A percentile compares a stretch with the other conserved stretches of the same genome.
Conservation (phyloP, 306 rosid species). For the Trifolium subterraneum region DNA sequence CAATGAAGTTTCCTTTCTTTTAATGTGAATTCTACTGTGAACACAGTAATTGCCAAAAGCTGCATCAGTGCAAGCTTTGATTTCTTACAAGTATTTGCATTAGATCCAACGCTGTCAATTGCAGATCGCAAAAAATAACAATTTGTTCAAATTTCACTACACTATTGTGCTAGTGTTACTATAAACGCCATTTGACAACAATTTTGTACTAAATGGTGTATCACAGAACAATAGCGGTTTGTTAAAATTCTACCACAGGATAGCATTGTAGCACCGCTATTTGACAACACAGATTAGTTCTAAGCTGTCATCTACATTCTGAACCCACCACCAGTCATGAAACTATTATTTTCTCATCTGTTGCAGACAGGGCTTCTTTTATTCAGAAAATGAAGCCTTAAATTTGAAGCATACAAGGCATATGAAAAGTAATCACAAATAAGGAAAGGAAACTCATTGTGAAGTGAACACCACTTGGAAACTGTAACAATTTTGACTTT, state of each 20-base stretch:
- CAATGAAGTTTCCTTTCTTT: neutral
- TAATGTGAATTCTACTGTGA: conserved; percentile 11
- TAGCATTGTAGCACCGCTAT: neutral
- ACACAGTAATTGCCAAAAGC: conserved; percentile 26
- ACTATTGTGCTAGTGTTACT: neutral
- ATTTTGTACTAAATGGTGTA: neutral
- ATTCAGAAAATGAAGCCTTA: neutral
- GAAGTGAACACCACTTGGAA: neutral
- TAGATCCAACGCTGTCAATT: conserved; percentile 18
- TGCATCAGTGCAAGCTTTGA: conserved; percentile 14
- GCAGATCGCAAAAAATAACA: neutral
- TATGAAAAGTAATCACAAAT: conserved; percentile 17
- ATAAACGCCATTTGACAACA: neutral
- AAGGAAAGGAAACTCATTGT: neutral
- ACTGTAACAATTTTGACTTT: neutral
- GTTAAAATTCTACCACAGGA: neutral
- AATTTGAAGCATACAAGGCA: conserved; percentile 25
- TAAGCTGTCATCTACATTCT: neutral
- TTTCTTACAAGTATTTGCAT: conserved; percentile 4
- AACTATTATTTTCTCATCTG: neutral
- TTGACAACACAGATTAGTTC: neutral
- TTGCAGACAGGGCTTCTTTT: neutral
- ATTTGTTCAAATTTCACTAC: neutral
- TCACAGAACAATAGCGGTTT: neutral
- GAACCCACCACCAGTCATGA: conserved; percentile 11